Conservation (phyloP, 2,329 filamentous ascomycete species). For the Fusarium kyushuense region DNA sequence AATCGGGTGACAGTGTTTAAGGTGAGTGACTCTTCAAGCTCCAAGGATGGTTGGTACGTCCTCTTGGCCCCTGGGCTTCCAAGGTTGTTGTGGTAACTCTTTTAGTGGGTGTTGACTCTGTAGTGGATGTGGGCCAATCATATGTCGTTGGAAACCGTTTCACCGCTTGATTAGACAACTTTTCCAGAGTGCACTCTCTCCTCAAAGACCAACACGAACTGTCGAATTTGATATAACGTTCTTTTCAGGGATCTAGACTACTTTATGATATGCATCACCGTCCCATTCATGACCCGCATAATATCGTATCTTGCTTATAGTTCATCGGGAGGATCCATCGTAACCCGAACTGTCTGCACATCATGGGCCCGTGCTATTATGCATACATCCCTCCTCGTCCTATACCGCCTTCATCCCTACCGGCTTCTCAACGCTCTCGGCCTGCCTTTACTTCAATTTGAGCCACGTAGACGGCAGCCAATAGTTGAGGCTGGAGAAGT, state of each 20-base stretch:
- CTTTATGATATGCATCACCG: conserved; percentile 22
- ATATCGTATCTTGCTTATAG: conserved; percentile 25
- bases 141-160: conserved; percentile 7
- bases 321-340: conserved; percentile 29
- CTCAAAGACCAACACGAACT: background rate
- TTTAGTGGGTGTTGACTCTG: conserved; percentile 40
- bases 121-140: conserved; percentile 20
- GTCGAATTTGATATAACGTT: background rate
- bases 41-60: conserved; percentile 31
- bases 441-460: background rate
- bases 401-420: conserved; percentile 6
- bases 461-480: conserved; percentile 22
- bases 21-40: conserved; percentile 33
- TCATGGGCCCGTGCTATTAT: conserved; percentile 36
- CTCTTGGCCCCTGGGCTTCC: conserved; percentile 19
- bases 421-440: background rate
- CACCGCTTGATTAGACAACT: conserved; percentile 25
- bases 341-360: conserved; percentile 16
- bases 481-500: background rate
- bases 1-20: conserved; percentile 47
- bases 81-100: conserved; percentile 38
- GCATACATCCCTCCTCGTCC: conserved; percentile 2
- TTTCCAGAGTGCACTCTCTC: conserved; percentile 1
- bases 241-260: conserved; percentile 10
- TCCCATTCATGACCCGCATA: conserved; percentile 27